phyloP scores from a whole-genome alignment of 352 stramenopile genomes.

The Pythium brassicae region DNA sequence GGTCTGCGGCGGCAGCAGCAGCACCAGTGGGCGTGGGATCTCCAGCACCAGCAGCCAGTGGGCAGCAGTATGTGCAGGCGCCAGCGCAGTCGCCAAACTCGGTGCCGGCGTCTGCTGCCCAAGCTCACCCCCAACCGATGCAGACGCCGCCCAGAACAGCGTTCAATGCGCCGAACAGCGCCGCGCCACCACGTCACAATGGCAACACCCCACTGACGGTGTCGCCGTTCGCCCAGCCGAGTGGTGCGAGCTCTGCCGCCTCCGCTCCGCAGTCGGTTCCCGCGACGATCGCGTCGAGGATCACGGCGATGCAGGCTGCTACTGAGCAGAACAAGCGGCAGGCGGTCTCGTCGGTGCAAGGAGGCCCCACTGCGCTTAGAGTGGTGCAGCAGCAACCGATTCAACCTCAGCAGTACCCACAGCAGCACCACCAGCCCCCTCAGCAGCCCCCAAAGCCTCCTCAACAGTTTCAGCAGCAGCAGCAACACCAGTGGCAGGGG shows the following conservation, averaged over 20 bases:
- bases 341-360: conserved; percentile 9
- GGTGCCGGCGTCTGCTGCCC: neutral
- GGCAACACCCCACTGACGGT: conserved; percentile 1
- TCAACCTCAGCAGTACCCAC: neutral
- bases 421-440: conserved; percentile 5
- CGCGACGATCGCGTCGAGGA: conserved; percentile 21
- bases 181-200: conserved; percentile 2
- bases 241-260: neutral
- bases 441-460: conserved; percentile 6
- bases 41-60: neutral
- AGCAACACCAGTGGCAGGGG: conserved; percentile 13
- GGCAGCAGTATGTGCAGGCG: neutral
- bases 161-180: conserved; percentile 3
- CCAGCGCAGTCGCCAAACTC: conserved; percentile 1
- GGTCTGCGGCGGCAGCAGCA: neutral
- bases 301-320: conserved; percentile 28
- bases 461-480: neutral
- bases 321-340: conserved; percentile 20
- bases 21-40: neutral
- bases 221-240: conserved; percentile 2
- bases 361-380: conserved; percentile 6
- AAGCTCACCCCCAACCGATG: neutral
- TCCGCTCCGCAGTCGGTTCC: conserved; percentile 11
- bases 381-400: conserved; percentile 9
- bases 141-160: conserved; percentile 5